phyloP scores from a whole-genome alignment of 148 eudicot species.

The Selenicereus undatus region DNA sequence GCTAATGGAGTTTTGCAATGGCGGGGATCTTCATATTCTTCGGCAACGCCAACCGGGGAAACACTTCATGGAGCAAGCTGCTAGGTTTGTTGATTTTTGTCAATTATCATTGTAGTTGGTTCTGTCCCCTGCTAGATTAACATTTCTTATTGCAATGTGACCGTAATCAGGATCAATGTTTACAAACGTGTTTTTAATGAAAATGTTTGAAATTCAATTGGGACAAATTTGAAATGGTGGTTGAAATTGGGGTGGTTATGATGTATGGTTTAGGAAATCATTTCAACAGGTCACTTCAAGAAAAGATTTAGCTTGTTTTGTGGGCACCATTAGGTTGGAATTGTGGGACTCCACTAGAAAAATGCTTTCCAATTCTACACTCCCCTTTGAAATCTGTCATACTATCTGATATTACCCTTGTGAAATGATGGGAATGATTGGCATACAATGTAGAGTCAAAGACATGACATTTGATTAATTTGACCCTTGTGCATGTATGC shows the following conservation, averaged over 20 bases:
- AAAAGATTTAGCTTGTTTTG: slow-evolving; percentile 16
- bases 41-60: slow-evolving; percentile 72
- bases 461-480: slow-evolving; percentile 14
- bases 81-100: slow-evolving; percentile 42
- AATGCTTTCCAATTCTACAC: background rate
- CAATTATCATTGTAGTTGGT: background rate
- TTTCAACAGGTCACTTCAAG: slow-evolving; percentile 16
- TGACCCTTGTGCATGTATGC: background rate
- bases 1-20: slow-evolving; percentile 83
- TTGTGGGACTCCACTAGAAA: slow-evolving; percentile 13
- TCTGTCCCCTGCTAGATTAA: background rate
- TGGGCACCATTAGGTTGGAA: background rate
- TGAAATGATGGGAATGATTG: slow-evolving; percentile 16
- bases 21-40: slow-evolving; percentile 83
- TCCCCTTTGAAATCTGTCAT: slow-evolving; percentile 10
- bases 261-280: slow-evolving; percentile 5
- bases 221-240: background rate
- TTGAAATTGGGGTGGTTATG: slow-evolving; percentile 9
- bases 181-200: background rate
- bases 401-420: background rate
- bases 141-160: background rate
- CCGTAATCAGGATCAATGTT: background rate
- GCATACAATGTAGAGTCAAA: background rate
- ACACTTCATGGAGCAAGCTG: slow-evolving; percentile 69
- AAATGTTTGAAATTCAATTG: background rate